Conservation (phyloP, 805 yeast species). For the Metschnikowia noctiluminum region DNA sequence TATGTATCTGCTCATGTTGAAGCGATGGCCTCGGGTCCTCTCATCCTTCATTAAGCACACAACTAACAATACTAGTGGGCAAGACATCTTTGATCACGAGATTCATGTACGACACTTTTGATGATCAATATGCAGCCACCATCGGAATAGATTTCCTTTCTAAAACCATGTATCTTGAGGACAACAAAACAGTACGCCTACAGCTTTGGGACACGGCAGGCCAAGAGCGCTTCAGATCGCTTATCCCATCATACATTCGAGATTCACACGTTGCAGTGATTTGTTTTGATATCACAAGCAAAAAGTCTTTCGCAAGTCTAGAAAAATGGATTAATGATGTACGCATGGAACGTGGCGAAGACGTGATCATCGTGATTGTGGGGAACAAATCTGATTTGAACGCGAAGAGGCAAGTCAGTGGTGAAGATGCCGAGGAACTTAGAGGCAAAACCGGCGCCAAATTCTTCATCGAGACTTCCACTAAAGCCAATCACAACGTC, state of each 20-base stretch:
- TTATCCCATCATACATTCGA: conserved; percentile 92
- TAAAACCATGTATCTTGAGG: conserved; percentile 77
- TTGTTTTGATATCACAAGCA: conserved; percentile 89
- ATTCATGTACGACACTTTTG: conserved; percentile 97
- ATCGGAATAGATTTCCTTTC: conserved; percentile 95
- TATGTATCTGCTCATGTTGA: conserved; percentile 23
- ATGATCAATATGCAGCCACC: conserved; percentile 94
- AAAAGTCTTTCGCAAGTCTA: conserved; percentile 78
- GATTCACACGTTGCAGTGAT: conserved; percentile 97
- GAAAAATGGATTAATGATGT: conserved; percentile 95
- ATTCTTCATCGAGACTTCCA: conserved; percentile 87
- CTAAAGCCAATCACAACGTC: conserved; percentile 93
- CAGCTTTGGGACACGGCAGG: conserved; percentile 99
- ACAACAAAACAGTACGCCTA: conserved; percentile 82
- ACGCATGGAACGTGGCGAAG: conserved; percentile 84
- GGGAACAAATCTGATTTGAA: conserved; percentile 91
- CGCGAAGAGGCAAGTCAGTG: conserved; percentile 69
- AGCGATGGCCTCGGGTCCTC: too few relatives aligned
- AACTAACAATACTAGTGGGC: conserved; percentile 55
- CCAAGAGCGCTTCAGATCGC: conserved; percentile 90
- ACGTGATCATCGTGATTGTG: conserved; percentile 84
- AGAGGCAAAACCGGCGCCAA: conserved; percentile 71
- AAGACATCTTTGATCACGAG: conserved; percentile 95
- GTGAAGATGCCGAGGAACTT: conserved; percentile 80
- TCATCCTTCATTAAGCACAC: neutral